A percentile compares a stretch with the other conserved stretches of the same genome.
Evolutionary conservation across 106 monocot genomes (phyloP).

Genomic region (Cymbidium sinense): DNA sequence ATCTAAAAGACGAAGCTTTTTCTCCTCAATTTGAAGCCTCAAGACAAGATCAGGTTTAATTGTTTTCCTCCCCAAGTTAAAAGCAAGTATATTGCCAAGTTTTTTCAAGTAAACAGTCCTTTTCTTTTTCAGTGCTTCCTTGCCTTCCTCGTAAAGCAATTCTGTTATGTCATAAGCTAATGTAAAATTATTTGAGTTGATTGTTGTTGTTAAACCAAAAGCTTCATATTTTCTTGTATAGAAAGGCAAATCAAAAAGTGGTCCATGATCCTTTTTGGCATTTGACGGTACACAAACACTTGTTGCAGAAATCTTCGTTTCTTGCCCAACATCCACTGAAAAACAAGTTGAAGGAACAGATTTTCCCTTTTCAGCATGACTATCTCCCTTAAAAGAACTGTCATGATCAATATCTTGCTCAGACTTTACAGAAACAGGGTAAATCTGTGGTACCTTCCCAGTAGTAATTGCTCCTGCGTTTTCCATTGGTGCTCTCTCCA

Average conservation of each 20-base stretch:
- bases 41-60: conserved; percentile 84
- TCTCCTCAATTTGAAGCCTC: conserved; percentile 90
- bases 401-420: conserved; percentile 61
- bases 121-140: conserved; percentile 62
- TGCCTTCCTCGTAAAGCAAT: conserved; percentile 73
- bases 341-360: conserved; percentile 21
- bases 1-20: conserved; percentile 76
- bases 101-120: conserved; percentile 65
- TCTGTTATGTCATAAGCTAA: conserved; percentile 79
- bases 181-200: conserved; percentile 44
- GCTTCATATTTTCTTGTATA: conserved; percentile 71
- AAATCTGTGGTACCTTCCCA: conserved; percentile 37
- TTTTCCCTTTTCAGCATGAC: conserved; percentile 45
- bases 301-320: conserved; percentile 31
- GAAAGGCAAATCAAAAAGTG: conserved; percentile 93
- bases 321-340: conserved; percentile 33
- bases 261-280: conserved; percentile 73
- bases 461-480: conserved; percentile 15
- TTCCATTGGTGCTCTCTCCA: conserved; percentile 43
- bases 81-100: conserved; percentile 60
- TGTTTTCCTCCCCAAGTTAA: conserved; percentile 76
- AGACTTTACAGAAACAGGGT: conserved; percentile 39
- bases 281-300: conserved; percentile 16
- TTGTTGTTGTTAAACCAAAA: conserved; percentile 30
- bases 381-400: conserved; percentile 36